Evolutionary conservation across 2,329 filamentous ascomycete genomes (phyloP).

Genomic region (Diplodia mutila): DNA sequence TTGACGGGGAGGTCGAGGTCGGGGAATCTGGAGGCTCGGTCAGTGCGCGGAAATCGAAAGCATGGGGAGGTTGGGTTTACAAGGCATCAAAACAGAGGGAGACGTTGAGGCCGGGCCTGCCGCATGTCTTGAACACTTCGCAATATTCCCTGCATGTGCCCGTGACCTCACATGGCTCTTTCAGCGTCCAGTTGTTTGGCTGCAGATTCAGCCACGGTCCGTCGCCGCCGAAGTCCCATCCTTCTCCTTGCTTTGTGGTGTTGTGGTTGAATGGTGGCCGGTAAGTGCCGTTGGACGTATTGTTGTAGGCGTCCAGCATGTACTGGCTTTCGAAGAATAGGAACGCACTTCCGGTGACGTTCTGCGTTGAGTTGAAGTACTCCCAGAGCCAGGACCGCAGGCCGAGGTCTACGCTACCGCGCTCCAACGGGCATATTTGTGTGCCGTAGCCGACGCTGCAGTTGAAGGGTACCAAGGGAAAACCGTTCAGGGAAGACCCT

Average conservation of each 20-base stretch:
- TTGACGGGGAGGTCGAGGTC: not conserved
- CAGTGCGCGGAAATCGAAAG: not conserved
- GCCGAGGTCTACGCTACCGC: not conserved
- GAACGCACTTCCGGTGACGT: not conserved
- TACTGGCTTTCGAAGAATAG: conserved; percentile 7
- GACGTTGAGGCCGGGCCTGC: not conserved
- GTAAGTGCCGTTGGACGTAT: conserved; percentile 1
- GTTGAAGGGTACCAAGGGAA: not conserved
- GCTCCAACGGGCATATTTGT: not conserved
- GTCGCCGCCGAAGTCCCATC: not conserved
- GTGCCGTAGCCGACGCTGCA: conserved; percentile 4
- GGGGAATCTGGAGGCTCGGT: not conserved
- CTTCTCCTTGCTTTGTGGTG: not conserved
- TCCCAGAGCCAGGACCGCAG: not conserved
- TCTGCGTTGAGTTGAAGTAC: conserved; percentile 5
- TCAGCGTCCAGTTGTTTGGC: not conserved
- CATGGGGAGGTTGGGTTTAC: not conserved
- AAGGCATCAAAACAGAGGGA: conserved; percentile 3
- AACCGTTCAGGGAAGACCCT: not conserved
- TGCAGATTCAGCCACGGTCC: conserved; percentile 6
- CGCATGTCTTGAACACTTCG: not conserved
- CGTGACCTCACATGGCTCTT: not conserved
- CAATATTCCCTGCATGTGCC: not conserved
- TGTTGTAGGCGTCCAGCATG: not conserved
- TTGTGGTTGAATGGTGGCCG: not conserved